A percentile compares a stretch with the other conserved stretches of the same genome.
phyloP scores from a whole-genome alignment of 1,284 basidiomycete species.

The Sanghuangporus baumii region DNA sequence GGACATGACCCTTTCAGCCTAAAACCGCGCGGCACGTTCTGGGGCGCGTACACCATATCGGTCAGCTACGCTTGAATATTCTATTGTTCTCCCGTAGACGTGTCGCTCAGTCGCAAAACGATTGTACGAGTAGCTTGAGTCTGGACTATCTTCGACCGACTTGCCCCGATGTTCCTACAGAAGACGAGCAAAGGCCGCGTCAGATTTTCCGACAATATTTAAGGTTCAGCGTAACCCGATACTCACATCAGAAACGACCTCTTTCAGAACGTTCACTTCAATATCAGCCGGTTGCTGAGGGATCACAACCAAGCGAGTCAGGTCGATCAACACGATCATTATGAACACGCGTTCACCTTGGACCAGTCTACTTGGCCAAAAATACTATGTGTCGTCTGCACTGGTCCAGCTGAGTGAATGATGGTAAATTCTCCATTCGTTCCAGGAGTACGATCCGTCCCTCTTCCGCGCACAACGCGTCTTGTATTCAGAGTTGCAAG shows the following conservation, averaged over 20 bases:
- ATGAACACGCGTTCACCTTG: neutral
- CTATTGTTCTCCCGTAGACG: neutral
- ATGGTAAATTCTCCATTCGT: conserved; percentile 26
- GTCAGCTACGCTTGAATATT: neutral
- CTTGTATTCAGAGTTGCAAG: conserved; percentile 60
- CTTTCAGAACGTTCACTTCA: conserved; percentile 15
- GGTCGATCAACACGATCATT: neutral
- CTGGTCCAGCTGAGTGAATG: conserved; percentile 5
- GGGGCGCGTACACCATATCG: neutral
- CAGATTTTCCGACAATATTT: neutral
- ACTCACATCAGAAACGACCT: conserved; percentile 4
- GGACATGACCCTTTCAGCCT: conserved; percentile 39
- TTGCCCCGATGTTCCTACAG: neutral
- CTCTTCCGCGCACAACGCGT: conserved; percentile 37
- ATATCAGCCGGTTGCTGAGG: conserved; percentile 12
- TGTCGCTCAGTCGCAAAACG: neutral
- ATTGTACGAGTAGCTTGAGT: neutral
- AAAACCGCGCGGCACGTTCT: conserved; percentile 6
- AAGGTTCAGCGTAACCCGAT: neutral
- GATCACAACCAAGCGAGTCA: neutral
- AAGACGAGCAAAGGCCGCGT: neutral
- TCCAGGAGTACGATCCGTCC: conserved; percentile 37
- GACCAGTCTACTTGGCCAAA: conserved; percentile 15
- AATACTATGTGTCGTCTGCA: conserved; percentile 15
- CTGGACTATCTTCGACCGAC: neutral